Percentiles rank a stretch among this genome's conserved stretches.
phyloP scores from a whole-genome alignment of 176 grass and related monocot species.

The Oropetium thomaeum region DNA sequence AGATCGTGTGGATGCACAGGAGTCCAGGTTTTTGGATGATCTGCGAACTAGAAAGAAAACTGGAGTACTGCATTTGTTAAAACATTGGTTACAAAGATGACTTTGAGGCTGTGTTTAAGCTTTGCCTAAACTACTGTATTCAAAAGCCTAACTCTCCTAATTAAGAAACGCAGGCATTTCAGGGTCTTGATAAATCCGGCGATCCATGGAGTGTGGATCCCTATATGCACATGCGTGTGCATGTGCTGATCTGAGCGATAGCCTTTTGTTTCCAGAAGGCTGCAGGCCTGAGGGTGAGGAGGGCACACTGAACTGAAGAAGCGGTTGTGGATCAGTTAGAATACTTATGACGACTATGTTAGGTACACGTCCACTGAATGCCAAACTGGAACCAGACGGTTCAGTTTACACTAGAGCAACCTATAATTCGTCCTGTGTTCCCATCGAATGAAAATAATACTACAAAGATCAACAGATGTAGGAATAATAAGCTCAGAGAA shows the following conservation, averaged over 20 bases:
- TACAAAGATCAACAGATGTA: too few relatives aligned
- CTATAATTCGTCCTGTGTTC: too few relatives aligned
- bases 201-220: not conserved
- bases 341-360: slow-evolving; percentile 1
- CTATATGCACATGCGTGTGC: not conserved
- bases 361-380: slow-evolving; percentile 11
- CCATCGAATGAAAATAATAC: not conserved
- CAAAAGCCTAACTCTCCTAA: not conserved
- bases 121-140: not conserved
- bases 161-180: not conserved
- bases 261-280: not conserved
- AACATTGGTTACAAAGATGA: too few relatives aligned
- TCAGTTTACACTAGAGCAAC: slow-evolving; percentile 42
- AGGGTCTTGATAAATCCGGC: not conserved
- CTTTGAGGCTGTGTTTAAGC: not conserved
- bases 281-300: not conserved
- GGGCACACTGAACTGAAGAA: not conserved
- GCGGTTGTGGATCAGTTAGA: not conserved
- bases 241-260: not conserved
- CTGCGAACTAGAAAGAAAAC: not conserved
- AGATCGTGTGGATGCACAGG: not conserved
- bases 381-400: slow-evolving; percentile 28
- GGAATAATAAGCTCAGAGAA: not conserved
- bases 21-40: not conserved
- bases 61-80: not conserved